Evolutionary conservation across 176 grass and related monocot species (phyloP), one percentile per base, ranked within the genome.

Genomic region (Raddia distichophylla): DNA sequence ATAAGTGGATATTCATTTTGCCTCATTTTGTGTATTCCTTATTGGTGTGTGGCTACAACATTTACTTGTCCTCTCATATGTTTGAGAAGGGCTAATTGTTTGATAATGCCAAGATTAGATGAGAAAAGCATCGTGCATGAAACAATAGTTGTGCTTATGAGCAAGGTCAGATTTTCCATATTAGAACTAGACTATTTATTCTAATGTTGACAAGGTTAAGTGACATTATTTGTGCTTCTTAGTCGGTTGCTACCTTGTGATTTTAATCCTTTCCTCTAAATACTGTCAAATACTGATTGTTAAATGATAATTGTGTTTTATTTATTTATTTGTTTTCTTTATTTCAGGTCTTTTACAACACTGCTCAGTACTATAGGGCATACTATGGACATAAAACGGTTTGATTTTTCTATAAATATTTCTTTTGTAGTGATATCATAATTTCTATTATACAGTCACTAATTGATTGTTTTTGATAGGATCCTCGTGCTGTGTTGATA

Each of bases 351-450:
- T 97, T 97, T 52, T 97, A 97, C 61, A 97, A 97, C 90, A 91
- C 90, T 76, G 90, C 93, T 75, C 90, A 85, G 69, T 97, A 97
- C 46, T 97, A 97, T 84, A 79, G 67, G 16, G 88, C 93, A 56
- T 97, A 97, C 77, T 97, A 97, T 68, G 93, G 88, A 18, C 88
- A 97, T 84, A 93, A 97, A 87, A 97, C 86, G 51, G 90, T 97
- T 67, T 45, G 83, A 48, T 47, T 88, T 63, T 82, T 40, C 44
- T 47, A 11, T 77, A 48, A 47, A 61, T 58, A 22, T 49, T 57
- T 19, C 60, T 19, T 82, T 8, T 67, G 12, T 20, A 51, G 22
- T 32, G 60, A 74, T 74, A 4, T 63, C 69, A 69, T 59, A 56
- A 71, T 86, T 82, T 55, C 3, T 46, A 15, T 82, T 65, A 35